Evolutionary conservation across 2,329 filamentous ascomycete genomes (phyloP).

Genomic region (Hawksworthiomyces lignivorus): DNA sequence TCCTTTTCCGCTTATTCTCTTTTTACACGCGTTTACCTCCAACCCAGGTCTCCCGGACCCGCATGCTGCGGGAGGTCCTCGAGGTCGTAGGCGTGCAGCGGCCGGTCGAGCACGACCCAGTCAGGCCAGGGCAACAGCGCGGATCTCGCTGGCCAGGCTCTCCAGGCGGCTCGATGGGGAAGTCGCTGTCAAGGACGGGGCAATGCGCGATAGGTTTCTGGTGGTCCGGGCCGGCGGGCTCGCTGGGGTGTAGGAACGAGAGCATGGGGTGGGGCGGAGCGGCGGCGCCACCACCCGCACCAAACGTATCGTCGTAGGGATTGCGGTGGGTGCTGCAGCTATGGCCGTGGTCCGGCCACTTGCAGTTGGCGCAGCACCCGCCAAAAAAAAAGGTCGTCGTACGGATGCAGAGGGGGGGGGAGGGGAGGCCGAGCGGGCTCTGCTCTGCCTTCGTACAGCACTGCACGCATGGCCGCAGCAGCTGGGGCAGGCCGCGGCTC

Average conservation of each 20-base stretch:
- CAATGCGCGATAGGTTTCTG: not conserved
- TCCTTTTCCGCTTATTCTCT: no score
- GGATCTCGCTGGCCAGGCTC: constrained; percentile 50
- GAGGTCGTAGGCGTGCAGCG: constrained; percentile 38
- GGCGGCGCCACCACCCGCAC: no score
- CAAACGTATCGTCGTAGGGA: no score
- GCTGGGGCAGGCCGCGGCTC: no score
- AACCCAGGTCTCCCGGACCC: constrained; percentile 62
- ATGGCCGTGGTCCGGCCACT: no score
- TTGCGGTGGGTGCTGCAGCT: no score
- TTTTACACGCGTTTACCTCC: constrained; percentile 45
- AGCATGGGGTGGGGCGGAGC: constrained; percentile 64
- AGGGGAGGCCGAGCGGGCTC: no score
- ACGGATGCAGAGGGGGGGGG: no score
- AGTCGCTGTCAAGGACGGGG: constrained; percentile 57
- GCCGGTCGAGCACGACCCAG: constrained; percentile 60
- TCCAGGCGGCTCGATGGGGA: constrained; percentile 63
- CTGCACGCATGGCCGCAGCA: no score
- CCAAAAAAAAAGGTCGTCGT: no score
- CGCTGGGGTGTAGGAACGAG: constrained; percentile 51
- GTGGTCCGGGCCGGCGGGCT: constrained; percentile 25
- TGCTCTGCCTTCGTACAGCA: no score
- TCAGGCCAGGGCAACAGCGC: constrained; percentile 56
- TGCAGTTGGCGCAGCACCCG: no score
- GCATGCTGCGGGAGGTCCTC: constrained; percentile 46